These are phyloP conservation scores for Prunus yedoensis DNA, from an alignment of 331 rosid genomes.

Conservation along the genomic window DNA sequence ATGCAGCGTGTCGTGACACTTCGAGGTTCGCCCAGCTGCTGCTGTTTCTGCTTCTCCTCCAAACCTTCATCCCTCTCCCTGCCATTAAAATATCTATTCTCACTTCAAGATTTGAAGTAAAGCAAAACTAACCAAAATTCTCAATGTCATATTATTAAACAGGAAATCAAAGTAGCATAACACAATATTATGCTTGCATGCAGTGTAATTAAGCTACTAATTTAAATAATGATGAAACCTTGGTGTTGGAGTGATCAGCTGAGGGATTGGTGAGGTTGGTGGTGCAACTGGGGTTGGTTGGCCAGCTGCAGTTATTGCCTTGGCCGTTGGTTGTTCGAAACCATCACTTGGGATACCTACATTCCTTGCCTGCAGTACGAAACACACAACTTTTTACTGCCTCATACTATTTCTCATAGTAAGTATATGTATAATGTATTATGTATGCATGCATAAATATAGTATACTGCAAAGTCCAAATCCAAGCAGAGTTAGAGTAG, in stretches of 20 bases:
- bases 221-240: conserved; percentile 9
- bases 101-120: too few species aligned
- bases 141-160: too few species aligned
- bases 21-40: not conserved
- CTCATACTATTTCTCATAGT: too few species aligned
- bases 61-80: not conserved
- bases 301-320: not conserved
- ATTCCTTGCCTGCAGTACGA: conserved; percentile 48
- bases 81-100: not conserved
- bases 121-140: too few species aligned
- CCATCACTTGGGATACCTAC: conserved; percentile 55
- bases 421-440: too few species aligned
- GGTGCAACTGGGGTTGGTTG: not conserved
- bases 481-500: not conserved
- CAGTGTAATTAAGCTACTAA: too few species aligned
- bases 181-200: too few species aligned
- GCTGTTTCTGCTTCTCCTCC: not conserved
- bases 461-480: too few species aligned
- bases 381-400: not conserved
- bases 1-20: not conserved
- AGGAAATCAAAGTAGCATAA: too few species aligned
- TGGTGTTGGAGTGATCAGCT: conserved; percentile 7
- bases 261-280: conserved; percentile 19
- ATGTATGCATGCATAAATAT: too few species aligned
- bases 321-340: conserved; percentile 21